Percentiles rank a stretch among this genome's conserved stretches.
These are phyloP conservation scores for Saxophila tyrrhenica DNA, from an alignment of 495 filamentous ascomycete species.

Conservation along the genomic window DNA sequence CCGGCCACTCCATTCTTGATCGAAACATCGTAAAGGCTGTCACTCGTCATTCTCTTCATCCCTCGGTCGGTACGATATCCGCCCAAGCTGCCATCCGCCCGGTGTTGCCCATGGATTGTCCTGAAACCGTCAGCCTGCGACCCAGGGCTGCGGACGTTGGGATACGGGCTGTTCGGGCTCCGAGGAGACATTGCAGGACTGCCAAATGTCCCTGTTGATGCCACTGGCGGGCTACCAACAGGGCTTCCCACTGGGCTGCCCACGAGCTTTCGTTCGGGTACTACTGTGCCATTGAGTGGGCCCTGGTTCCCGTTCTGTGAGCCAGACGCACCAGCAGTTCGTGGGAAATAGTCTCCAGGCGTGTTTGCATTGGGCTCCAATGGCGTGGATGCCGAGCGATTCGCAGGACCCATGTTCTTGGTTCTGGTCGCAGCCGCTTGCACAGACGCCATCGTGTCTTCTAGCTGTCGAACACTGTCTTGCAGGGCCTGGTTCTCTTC, in stretches of 20 bases:
- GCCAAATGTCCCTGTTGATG: background rate
- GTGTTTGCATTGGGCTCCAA: background rate
- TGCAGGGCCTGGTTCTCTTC: background rate
- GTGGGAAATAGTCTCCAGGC: background rate
- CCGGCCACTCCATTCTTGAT: background rate
- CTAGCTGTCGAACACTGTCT: background rate
- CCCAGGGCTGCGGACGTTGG: background rate
- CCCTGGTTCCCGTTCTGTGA: too few species aligned
- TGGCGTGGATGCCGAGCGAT: background rate
- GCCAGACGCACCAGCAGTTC: too few species aligned
- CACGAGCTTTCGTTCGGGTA: background rate
- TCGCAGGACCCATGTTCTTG: background rate
- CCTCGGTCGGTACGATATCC: background rate
- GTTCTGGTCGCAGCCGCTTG: background rate
- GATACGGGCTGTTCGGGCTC: background rate
- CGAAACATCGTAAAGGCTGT: background rate
- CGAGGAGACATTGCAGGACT: background rate
- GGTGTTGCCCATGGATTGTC: constrained; percentile 1
- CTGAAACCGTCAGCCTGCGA: background rate
- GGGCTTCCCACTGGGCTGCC: background rate
- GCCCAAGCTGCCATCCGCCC: background rate
- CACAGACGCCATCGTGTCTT: background rate
- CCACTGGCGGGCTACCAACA: background rate
- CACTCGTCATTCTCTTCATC: background rate
- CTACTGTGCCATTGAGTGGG: background rate